A percentile compares a stretch with the other conserved stretches of the same genome.
Evolutionary conservation across 2,329 filamentous ascomycete genomes (phyloP).

Genomic region (Colletotrichum endophyticum): DNA sequence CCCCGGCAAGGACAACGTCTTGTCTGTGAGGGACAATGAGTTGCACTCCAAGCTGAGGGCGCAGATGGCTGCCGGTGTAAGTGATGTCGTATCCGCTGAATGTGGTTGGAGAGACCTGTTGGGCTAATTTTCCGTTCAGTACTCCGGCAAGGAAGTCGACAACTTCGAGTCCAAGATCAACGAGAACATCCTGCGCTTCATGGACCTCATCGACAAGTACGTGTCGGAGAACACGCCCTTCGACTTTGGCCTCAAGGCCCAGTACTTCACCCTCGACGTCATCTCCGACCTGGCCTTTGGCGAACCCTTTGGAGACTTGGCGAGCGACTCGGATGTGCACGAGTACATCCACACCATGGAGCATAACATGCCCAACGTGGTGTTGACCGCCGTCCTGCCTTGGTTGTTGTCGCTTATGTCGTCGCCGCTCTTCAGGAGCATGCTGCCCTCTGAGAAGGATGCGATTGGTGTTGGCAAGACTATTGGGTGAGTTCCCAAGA

Average conservation of each 20-base stretch:
- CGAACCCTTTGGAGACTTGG: slow-evolving; percentile 50
- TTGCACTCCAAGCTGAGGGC: slow-evolving; percentile 45
- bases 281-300: slow-evolving; percentile 58
- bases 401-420: slow-evolving; percentile 44
- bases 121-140: slow-evolving; percentile 22
- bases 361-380: slow-evolving; percentile 47
- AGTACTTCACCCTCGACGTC: slow-evolving; percentile 60
- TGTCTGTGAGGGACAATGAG: slow-evolving; percentile 53
- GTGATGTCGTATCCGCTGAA: neutral
- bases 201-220: slow-evolving; percentile 49
- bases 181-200: slow-evolving; percentile 46
- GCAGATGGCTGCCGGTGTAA: slow-evolving; percentile 56
- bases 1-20: slow-evolving; percentile 57
- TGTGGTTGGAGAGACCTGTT: neutral
- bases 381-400: slow-evolving; percentile 46
- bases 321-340: slow-evolving; percentile 49
- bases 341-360: slow-evolving; percentile 50
- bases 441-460: slow-evolving; percentile 45
- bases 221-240: slow-evolving; percentile 43
- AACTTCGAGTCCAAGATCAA: slow-evolving; percentile 55
- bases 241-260: slow-evolving; percentile 51
- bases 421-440: slow-evolving; percentile 41
- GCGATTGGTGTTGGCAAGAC: slow-evolving; percentile 42
- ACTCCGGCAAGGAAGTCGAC: slow-evolving; percentile 58
- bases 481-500: slow-evolving; percentile 44